phyloP scores from a whole-genome alignment of 495 filamentous ascomycete species.

The Annulohypoxylon nitens region DNA sequence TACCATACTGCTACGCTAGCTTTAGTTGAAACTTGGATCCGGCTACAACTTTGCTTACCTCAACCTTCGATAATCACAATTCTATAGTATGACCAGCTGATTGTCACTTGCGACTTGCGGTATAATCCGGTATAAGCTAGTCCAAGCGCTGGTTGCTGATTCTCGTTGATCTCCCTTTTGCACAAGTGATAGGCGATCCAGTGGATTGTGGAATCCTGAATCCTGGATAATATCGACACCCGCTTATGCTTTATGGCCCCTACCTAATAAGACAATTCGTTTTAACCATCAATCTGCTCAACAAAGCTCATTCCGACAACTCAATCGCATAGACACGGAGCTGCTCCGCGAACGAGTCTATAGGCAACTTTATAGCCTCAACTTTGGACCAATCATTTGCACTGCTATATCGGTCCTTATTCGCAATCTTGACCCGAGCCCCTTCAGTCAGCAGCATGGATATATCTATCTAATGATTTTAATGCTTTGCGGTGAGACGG shows the following conservation, averaged over 20 bases:
- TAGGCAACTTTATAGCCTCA: constrained; percentile 44
- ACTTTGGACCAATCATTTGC: constrained; percentile 41
- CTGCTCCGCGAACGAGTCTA: constrained; percentile 42
- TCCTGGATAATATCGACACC: constrained; percentile 20
- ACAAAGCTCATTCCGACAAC: constrained; percentile 37
- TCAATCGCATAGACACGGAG: constrained; percentile 40
- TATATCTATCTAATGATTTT: constrained; percentile 21
- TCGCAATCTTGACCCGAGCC: constrained; percentile 46
- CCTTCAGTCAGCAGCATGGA: constrained; percentile 48
- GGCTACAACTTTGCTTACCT: constrained; percentile 35
- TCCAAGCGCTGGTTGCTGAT: constrained; percentile 1
- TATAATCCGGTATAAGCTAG: constrained; percentile 20
- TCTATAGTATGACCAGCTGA: constrained; percentile 18
- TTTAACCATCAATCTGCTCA: constrained; percentile 38
- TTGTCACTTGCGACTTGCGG: constrained; percentile 7
- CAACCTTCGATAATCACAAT: constrained; percentile 36
- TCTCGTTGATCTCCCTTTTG: not conserved
- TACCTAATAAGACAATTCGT: constrained; percentile 34
- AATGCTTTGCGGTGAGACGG: constrained; percentile 34
- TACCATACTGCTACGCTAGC: constrained; percentile 33
- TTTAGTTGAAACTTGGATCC: constrained; percentile 42
- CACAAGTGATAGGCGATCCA: constrained; percentile 13
- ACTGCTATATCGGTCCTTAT: constrained; percentile 45
- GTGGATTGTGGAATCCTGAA: not conserved
- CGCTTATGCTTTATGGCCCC: not conserved